phyloP scores from a whole-genome alignment of 257 asterid species.

The Asclepias syriaca region DNA sequence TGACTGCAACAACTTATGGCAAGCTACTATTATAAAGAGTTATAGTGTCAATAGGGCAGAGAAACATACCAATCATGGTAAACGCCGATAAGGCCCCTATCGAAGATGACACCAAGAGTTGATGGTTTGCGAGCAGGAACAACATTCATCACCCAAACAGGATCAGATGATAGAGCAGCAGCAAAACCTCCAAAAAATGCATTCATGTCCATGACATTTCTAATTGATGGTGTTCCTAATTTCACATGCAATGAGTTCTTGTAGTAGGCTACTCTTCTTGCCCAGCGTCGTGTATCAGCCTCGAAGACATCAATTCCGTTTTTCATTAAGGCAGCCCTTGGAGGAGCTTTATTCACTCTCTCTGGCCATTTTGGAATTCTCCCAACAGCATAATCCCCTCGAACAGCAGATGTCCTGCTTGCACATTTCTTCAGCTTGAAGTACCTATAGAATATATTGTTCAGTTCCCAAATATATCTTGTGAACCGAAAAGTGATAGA shows the following conservation, averaged over 20 bases:
- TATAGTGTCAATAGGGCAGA: not conserved
- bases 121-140: conserved; percentile 74
- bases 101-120: conserved; percentile 80
- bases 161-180: conserved; percentile 64
- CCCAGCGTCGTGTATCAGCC: conserved; percentile 83
- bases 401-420: conserved; percentile 54
- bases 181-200: conserved; percentile 98
- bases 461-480: conserved; percentile 6
- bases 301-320: conserved; percentile 76
- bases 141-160: conserved; percentile 98
- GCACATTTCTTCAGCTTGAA: conserved; percentile 76
- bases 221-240: conserved; percentile 72
- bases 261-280: conserved; percentile 68
- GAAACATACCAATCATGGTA: conserved; percentile 87
- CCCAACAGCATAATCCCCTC: conserved; percentile 72
- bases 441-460: conserved; percentile 50
- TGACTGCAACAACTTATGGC: not conserved
- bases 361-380: conserved; percentile 81
- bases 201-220: conserved; percentile 98
- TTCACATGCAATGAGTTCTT: conserved; percentile 64
- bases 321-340: conserved; percentile 56
- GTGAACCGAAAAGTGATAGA: conserved; percentile 13
- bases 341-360: conserved; percentile 63
- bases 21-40: not conserved
- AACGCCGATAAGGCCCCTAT: conserved; percentile 88